Evolutionary conservation across 2,329 filamentous ascomycete genomes (phyloP).

Genomic region (Eutypella sp.): DNA sequence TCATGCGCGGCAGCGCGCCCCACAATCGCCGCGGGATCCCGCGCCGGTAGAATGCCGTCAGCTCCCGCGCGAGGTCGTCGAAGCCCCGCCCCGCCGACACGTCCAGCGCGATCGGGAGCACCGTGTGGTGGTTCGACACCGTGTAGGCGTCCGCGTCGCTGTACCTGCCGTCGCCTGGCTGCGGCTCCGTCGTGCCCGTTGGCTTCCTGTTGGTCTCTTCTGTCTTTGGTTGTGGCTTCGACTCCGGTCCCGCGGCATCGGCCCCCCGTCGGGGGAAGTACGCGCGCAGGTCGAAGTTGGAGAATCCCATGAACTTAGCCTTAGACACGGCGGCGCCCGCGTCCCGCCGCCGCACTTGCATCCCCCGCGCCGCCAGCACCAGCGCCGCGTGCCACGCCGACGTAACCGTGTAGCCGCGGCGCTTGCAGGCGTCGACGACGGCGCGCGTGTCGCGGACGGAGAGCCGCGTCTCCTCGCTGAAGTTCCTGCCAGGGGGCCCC

Average conservation of each 20-base stretch:
- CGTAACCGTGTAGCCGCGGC: neutral
- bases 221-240: too few relatives aligned
- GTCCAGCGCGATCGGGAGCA: neutral
- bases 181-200: too few relatives aligned
- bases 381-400: neutral
- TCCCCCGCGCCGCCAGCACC: neutral
- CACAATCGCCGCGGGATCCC: neutral
- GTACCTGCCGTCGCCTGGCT: neutral
- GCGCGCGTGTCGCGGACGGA: neutral
- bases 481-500: neutral
- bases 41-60: conserved; percentile 1
- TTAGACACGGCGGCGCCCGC: neutral
- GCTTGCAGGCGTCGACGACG: neutral
- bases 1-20: conserved; percentile 1
- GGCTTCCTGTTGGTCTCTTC: too few relatives aligned
- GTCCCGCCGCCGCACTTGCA: neutral
- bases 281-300: conserved; percentile 1
- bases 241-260: too few relatives aligned
- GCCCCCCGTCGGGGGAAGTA: conserved; percentile 1
- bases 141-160: neutral
- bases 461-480: neutral
- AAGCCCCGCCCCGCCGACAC: neutral
- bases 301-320: neutral
- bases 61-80: neutral
- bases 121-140: conserved; percentile 1